Conservation (phyloP, 2,329 filamentous ascomycete genomes). For the Penicillium sp. region DNA sequence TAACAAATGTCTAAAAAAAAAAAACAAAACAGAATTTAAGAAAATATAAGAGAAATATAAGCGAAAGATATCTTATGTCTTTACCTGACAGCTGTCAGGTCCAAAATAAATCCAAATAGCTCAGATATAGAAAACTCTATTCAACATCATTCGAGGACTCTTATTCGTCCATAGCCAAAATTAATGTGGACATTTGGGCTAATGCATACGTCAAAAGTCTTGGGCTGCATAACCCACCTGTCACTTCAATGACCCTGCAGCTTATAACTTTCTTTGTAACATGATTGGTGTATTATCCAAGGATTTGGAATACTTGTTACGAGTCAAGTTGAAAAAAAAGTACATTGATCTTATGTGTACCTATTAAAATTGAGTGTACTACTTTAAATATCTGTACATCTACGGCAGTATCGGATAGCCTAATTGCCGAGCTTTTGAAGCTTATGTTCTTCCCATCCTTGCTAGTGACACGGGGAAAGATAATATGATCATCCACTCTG, state of each 20-base stretch:
- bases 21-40: too few relatives aligned
- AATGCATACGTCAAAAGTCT: conserved; percentile 12
- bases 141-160: neutral
- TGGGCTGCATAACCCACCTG: conserved; percentile 8
- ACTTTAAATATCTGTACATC: too few relatives aligned
- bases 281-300: too few relatives aligned
- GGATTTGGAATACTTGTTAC: neutral
- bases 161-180: neutral
- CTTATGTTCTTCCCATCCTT: neutral
- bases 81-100: conserved; percentile 4
- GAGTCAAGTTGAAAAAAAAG: neutral
- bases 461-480: neutral
- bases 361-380: neutral
- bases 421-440: neutral
- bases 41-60: too few relatives aligned
- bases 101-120: neutral
- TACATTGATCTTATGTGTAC: neutral
- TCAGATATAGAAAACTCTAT: conserved; percentile 14
- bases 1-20: neutral
- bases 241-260: conserved; percentile 13
- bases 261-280: neutral
- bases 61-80: too few relatives aligned
- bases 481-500: neutral
- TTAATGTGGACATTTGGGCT: conserved; percentile 9
- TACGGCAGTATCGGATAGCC: neutral